Evolutionary conservation across 2,329 filamentous ascomycete genomes (phyloP).

Genomic region (Lasiodiplodia citricola): DNA sequence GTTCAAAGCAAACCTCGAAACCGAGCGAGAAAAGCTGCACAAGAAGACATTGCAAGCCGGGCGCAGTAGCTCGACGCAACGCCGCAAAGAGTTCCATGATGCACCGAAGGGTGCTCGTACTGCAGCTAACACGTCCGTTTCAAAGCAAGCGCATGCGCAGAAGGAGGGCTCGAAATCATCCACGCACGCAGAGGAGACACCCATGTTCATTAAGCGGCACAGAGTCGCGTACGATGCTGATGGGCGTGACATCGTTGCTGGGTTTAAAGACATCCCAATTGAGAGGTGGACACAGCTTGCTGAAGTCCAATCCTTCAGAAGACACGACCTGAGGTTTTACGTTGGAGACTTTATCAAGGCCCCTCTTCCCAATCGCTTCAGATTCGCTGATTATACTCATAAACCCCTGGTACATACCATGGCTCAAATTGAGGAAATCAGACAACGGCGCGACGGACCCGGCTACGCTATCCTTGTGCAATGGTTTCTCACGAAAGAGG

Average conservation of each 20-base stretch:
- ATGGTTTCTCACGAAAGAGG: constrained; percentile 20
- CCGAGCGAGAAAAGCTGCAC: background rate
- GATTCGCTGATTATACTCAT: constrained; percentile 17
- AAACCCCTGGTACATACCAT: constrained; percentile 16
- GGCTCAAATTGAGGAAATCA: constrained; percentile 8
- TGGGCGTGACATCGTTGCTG: constrained; percentile 17
- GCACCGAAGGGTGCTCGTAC: background rate
- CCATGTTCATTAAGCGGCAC: constrained; percentile 18
- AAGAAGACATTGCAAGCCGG: background rate
- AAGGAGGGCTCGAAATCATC: background rate
- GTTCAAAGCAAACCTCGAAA: background rate
- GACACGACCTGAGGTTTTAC: background rate
- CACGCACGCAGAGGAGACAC: background rate
- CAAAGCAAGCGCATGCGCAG: background rate
- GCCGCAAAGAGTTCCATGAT: constrained; percentile 6
- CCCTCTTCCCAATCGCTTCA: constrained; percentile 17
- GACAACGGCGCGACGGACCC: background rate
- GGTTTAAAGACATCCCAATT: constrained; percentile 1
- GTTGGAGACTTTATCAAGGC: constrained; percentile 18
- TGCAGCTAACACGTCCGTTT: background rate
- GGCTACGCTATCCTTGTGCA: constrained; percentile 16
- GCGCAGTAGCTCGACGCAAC: background rate
- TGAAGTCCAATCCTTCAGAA: background rate
- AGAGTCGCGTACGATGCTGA: constrained; percentile 15
- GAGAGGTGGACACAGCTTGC: constrained; percentile 14